Conservation (phyloP, 441 rosid genomes). For the Populus hybrid region DNA sequence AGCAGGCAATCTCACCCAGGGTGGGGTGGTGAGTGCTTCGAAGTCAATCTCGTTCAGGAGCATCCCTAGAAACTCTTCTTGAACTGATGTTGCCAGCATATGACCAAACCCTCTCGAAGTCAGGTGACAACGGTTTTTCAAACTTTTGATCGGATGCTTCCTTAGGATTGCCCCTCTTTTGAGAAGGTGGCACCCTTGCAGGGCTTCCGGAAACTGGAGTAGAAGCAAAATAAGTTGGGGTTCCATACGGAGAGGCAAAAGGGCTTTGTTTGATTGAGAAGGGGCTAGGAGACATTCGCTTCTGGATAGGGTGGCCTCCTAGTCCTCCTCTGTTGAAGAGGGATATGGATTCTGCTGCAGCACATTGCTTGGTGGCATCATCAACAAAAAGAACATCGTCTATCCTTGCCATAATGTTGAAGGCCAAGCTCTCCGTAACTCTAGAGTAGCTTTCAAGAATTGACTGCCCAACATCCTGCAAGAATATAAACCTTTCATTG, state of each 20-base stretch:
- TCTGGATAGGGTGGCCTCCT: slow-evolving; percentile 64
- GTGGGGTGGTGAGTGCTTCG: neutral
- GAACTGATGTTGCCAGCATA: slow-evolving; percentile 69
- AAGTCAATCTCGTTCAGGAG: slow-evolving; percentile 77
- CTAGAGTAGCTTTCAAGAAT: slow-evolving; percentile 96
- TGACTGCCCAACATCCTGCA: slow-evolving; percentile 95
- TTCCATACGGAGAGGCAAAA: slow-evolving; percentile 62
- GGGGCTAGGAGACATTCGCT: slow-evolving; percentile 66
- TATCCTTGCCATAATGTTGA: slow-evolving; percentile 91
- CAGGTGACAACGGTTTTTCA: slow-evolving; percentile 35
- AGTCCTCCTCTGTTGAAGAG: slow-evolving; percentile 58
- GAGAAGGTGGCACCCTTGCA: slow-evolving; percentile 41
- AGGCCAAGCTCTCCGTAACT: slow-evolving; percentile 97
- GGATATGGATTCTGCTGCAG: slow-evolving; percentile 60
- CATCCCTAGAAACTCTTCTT: slow-evolving; percentile 62
- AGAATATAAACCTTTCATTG: neutral
- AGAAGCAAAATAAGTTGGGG: slow-evolving; percentile 59
- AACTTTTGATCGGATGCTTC: slow-evolving; percentile 39
- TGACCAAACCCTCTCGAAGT: slow-evolving; percentile 72
- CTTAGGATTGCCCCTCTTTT: slow-evolving; percentile 33
- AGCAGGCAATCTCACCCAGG: neutral
- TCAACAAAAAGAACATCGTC: slow-evolving; percentile 92
- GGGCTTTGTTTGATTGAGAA: slow-evolving; percentile 70
- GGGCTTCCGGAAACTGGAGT: slow-evolving; percentile 72
- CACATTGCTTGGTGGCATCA: slow-evolving; percentile 56